A percentile compares a stretch with the other conserved stretches of the same genome.
Evolutionary conservation across 108 stramenopile species (phyloP).

Genomic region (Discostella pseudostelligera): DNA sequence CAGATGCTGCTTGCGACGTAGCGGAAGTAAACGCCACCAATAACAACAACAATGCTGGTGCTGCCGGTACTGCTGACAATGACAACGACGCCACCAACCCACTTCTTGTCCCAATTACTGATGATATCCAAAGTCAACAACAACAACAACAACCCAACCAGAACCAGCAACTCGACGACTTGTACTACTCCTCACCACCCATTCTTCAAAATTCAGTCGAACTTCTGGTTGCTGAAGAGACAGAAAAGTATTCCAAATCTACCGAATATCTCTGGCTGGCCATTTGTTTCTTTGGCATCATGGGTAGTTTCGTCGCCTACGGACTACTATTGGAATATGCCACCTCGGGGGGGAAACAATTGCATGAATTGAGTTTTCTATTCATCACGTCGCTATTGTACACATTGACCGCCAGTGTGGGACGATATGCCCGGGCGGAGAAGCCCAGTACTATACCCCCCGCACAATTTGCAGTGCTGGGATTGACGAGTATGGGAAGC

Average conservation of each 20-base stretch:
- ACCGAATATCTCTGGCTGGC: conserved; percentile 76
- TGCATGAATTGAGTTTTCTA: conserved; percentile 93
- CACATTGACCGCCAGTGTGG: conserved; percentile 84
- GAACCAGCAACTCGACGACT: conserved; percentile 37
- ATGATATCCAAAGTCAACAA: conserved; percentile 19
- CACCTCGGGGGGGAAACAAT: conserved; percentile 85
- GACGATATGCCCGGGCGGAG: conserved; percentile 84
- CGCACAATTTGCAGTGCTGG: conserved; percentile 88
- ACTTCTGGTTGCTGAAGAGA: conserved; percentile 10
- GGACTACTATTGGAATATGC: conserved; percentile 95
- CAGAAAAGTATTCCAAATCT: conserved; percentile 11
- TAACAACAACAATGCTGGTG: too few relatives aligned
- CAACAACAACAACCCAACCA: conserved; percentile 18
- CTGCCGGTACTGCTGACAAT: too few relatives aligned
- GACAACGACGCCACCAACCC: too few relatives aligned
- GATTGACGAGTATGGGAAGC: conserved; percentile 92
- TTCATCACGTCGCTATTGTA: conserved; percentile 95
- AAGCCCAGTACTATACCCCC: conserved; percentile 93
- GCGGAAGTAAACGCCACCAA: too few relatives aligned
- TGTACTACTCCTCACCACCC: conserved; percentile 42
- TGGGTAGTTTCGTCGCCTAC: conserved; percentile 87
- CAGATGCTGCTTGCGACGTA: too few relatives aligned
- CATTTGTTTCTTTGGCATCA: conserved; percentile 90
- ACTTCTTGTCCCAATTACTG: too few relatives aligned
- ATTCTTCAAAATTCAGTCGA: conserved; percentile 5